These are phyloP conservation scores for Myxozyma sirexii DNA, from an alignment of 805 yeast species.

Conservation along the genomic window DNA sequence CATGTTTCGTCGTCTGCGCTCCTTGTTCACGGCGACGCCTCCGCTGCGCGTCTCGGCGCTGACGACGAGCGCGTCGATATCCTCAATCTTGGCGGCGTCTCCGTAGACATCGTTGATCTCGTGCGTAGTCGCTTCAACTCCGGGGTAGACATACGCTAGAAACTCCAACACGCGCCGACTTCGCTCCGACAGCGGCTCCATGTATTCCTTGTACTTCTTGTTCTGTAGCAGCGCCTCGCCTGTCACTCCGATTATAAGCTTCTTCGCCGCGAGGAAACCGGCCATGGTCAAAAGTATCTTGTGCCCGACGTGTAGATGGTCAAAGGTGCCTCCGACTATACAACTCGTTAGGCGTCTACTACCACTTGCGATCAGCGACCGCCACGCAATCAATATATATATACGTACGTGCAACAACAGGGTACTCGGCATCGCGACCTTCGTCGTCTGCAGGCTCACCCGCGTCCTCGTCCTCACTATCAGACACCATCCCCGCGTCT, in stretches of 20 bases:
- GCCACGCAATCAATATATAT: neutral
- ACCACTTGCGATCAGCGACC: no score
- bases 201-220: constrained; percentile 67
- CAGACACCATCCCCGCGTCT: constrained; percentile 23
- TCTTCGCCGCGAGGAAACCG: constrained; percentile 57
- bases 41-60: constrained; percentile 81
- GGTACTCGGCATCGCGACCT: constrained; percentile 29
- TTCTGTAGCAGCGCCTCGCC: constrained; percentile 71
- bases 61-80: constrained; percentile 77
- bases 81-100: constrained; percentile 77
- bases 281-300: constrained; percentile 77
- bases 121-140: constrained; percentile 53
- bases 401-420: constrained; percentile 30
- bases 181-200: constrained; percentile 63
- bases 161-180: constrained; percentile 53
- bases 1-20: constrained; percentile 61
- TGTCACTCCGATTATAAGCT: constrained; percentile 80
- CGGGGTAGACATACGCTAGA: constrained; percentile 52
- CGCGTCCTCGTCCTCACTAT: constrained; percentile 17
- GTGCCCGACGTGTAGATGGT: constrained; percentile 95
- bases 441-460: constrained; percentile 26
- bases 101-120: constrained; percentile 88
- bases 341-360: neutral
- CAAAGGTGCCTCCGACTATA: constrained; percentile 94
- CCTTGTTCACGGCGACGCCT: constrained; percentile 69